Conservation (phyloP, 176 grass and related monocot genomes). For the Miscanthus lutarioriparius region DNA sequence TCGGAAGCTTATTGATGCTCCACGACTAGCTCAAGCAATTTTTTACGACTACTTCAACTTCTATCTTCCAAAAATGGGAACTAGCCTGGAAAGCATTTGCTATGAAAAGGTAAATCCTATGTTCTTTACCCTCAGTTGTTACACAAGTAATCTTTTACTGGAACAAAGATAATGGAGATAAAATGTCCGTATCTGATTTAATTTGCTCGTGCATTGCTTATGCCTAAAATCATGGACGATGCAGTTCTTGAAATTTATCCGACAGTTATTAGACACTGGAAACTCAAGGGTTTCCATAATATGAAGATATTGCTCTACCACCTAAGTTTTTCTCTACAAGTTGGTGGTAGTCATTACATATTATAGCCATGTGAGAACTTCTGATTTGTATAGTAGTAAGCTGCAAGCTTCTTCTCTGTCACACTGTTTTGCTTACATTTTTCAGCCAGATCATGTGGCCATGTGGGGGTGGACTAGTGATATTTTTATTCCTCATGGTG, state of each 20-base stretch:
- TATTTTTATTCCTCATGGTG: neutral
- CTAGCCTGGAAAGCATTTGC: conserved; percentile 73
- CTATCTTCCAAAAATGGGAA: conserved; percentile 93
- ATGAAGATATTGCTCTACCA: neutral
- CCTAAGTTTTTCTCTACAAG: neutral
- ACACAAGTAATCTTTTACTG: neutral
- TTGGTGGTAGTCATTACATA: neutral
- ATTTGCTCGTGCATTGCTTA: conserved; percentile 7
- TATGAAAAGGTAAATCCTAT: conserved; percentile 72
- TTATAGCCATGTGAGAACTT: neutral
- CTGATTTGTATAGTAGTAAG: conserved; percentile 8
- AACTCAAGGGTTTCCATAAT: neutral
- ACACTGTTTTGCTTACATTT: neutral
- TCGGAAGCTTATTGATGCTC: conserved; percentile 68
- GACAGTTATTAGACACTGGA: neutral
- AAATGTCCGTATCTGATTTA: neutral
- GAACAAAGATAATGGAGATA: conserved; percentile 1
- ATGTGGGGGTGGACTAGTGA: neutral
- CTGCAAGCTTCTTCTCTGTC: neutral
- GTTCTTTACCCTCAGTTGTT: conserved; percentile 17
- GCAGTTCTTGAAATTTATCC: neutral
- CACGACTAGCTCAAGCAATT: conserved; percentile 68
- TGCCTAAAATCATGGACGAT: neutral
- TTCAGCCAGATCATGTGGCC: neutral
- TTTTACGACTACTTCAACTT: conserved; percentile 85